These are phyloP conservation scores for Crepidotus variabilis DNA, from an alignment of 768 basidiomycete genomes.

Conservation along the genomic window DNA sequence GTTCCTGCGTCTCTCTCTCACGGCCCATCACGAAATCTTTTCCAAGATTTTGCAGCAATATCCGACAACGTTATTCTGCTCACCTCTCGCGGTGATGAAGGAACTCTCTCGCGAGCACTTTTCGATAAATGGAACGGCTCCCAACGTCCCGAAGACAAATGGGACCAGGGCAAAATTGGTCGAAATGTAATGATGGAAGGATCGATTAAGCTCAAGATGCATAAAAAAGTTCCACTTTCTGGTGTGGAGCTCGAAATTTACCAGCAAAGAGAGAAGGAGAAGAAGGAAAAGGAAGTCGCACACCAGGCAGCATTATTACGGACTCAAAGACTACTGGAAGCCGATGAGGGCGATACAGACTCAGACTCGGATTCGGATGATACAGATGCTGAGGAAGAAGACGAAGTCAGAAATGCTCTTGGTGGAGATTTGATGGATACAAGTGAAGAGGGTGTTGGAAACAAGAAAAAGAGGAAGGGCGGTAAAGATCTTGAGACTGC, in stretches of 20 bases:
- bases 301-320: slow-evolving; percentile 82
- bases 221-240: slow-evolving; percentile 84
- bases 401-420: slow-evolving; percentile 53
- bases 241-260: slow-evolving; percentile 85
- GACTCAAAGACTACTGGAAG: slow-evolving; percentile 87
- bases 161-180: slow-evolving; percentile 90
- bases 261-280: slow-evolving; percentile 69
- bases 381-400: slow-evolving; percentile 61
- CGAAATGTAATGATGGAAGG: slow-evolving; percentile 81
- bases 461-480: slow-evolving; percentile 32
- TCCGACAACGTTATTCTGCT: slow-evolving; percentile 86
- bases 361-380: slow-evolving; percentile 71
- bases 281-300: slow-evolving; percentile 81
- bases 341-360: slow-evolving; percentile 86
- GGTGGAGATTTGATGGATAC: slow-evolving; percentile 47
- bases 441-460: slow-evolving; percentile 11
- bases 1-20: slow-evolving; percentile 92
- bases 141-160: slow-evolving; percentile 78
- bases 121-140: slow-evolving; percentile 84
- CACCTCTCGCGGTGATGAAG: slow-evolving; percentile 74
- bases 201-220: slow-evolving; percentile 64
- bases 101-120: slow-evolving; percentile 72
- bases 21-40: slow-evolving; percentile 83
- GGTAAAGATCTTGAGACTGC: slow-evolving; percentile 47
- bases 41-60: slow-evolving; percentile 79